Percentiles rank a stretch among this genome's conserved stretches.
phyloP scores from a whole-genome alignment of 2,329 filamentous ascomycete genomes.

The Cordyceps cateniannulata region DNA sequence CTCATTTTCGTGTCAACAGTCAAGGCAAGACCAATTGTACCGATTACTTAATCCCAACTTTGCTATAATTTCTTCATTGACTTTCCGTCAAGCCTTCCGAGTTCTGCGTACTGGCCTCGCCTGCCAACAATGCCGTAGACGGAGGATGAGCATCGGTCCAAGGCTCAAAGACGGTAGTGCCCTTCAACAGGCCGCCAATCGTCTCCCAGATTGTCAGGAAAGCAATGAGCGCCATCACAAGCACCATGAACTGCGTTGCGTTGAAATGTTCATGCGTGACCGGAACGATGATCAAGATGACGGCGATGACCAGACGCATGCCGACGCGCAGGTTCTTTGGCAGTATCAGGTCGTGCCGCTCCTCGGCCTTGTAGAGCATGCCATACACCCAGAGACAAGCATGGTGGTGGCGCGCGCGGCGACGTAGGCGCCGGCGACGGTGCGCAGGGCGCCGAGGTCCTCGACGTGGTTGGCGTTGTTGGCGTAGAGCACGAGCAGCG shows the following conservation, averaged over 20 bases:
- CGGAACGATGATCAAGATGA: conserved; percentile 30
- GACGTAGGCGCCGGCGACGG: conserved; percentile 40
- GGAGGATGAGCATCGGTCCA: conserved; percentile 26
- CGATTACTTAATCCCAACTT: rapidly evolving
- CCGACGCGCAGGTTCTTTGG: conserved; percentile 28
- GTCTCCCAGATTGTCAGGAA: conserved; percentile 39
- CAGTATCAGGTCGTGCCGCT: conserved; percentile 28
- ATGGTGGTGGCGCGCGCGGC: conserved; percentile 36
- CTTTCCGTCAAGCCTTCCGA: conserved; percentile 14
- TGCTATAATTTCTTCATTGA: not conserved
- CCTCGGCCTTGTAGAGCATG: conserved; percentile 33
- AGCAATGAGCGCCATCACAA: conserved; percentile 37
- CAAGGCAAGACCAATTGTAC: not conserved
- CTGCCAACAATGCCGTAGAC: conserved; percentile 2
- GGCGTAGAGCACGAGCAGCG: conserved; percentile 39
- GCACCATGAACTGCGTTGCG: conserved; percentile 30
- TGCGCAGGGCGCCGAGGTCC: conserved; percentile 37
- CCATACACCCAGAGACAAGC: conserved; percentile 36
- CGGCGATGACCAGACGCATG: conserved; percentile 26
- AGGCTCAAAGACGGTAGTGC: conserved; percentile 26
- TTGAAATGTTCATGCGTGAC: conserved; percentile 26
- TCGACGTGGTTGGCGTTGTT: conserved; percentile 41
- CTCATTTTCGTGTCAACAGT: not conserved
- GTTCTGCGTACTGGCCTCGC: conserved; percentile 14
- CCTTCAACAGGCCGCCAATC: conserved; percentile 27